These are phyloP conservation scores for Butyriboletus loyo DNA, from an alignment of 768 basidiomycete genomes.

Conservation along the genomic window DNA sequence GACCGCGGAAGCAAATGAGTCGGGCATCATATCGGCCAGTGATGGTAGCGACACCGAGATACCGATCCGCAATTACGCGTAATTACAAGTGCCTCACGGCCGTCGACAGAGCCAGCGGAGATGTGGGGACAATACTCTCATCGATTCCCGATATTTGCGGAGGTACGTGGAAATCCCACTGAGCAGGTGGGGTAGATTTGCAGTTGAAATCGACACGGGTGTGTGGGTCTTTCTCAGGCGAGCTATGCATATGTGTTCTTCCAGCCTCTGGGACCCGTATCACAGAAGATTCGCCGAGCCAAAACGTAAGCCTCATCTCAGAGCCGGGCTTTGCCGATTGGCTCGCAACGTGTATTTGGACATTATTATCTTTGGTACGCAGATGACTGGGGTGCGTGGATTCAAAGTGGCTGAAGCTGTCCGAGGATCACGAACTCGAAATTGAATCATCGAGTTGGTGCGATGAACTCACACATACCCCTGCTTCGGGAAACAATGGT, in stretches of 20 bases:
- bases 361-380: slow-evolving; percentile 1
- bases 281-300: background rate
- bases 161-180: background rate
- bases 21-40: background rate
- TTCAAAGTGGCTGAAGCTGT: background rate
- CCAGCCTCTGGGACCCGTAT: background rate
- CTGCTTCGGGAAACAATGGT: background rate
- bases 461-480: background rate
- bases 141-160: background rate
- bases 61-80: background rate
- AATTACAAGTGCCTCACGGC: background rate
- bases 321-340: slow-evolving; percentile 1
- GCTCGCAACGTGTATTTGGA: background rate
- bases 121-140: background rate
- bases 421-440: slow-evolving; percentile 12
- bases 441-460: background rate
- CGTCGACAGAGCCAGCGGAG: too few relatives aligned
- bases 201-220: background rate
- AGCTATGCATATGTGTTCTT: background rate
- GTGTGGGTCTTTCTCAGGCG: slow-evolving; percentile 1
- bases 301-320: slow-evolving; percentile 6
- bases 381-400: background rate
- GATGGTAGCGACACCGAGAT: background rate
- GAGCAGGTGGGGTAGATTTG: background rate
- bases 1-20: background rate